phyloP scores from a whole-genome alignment of 441 rosid species.

The Gossypium schwendimanii region DNA sequence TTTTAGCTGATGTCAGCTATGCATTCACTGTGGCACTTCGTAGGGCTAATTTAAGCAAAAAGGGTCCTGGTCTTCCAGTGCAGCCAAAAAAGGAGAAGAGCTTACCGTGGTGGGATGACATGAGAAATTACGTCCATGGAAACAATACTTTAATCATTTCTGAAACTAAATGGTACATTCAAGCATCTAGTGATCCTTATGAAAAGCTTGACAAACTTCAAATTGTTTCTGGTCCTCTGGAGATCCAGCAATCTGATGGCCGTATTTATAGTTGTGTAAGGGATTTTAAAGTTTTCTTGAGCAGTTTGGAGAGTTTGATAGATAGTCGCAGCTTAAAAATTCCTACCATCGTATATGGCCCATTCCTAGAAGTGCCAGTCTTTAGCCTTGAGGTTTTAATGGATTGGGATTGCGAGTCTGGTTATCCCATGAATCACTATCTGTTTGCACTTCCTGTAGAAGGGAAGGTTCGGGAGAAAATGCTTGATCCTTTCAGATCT shows the following conservation, averaged over 20 bases:
- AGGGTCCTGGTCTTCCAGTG: conserved; percentile 46
- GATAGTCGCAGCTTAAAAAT: conserved; percentile 54
- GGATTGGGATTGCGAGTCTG: conserved; percentile 97
- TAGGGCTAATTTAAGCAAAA: conserved; percentile 85
- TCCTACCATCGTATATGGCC: conserved; percentile 42
- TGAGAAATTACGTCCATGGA: conserved; percentile 94
- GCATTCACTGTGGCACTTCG: conserved; percentile 98
- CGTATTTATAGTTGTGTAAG: conserved; percentile 55
- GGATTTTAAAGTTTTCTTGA: conserved; percentile 70
- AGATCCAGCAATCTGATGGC: conserved; percentile 92
- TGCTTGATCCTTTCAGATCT: conserved; percentile 96
- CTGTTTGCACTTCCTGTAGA: conserved; percentile 83
- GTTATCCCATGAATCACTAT: conserved; percentile 81
- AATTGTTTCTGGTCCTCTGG: conserved; percentile 58
- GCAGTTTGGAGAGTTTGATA: conserved; percentile 89
- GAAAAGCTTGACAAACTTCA: conserved; percentile 90
- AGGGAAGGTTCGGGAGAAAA: conserved; percentile 68
- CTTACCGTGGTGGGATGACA: conserved; percentile 99
- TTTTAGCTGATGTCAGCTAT: conserved; percentile 89
- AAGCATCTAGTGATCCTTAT: conserved; percentile 91
- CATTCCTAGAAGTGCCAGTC: conserved; percentile 70
- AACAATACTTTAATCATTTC: conserved; percentile 52
- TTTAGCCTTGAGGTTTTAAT: conserved; percentile 80
- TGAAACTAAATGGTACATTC: conserved; percentile 69
- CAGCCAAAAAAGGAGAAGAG: conserved; percentile 80